Evolutionary conservation across 1,284 basidiomycete species (phyloP), one percentile per base, ranked within the genome.

Genomic region (Gomphus bonarii): DNA sequence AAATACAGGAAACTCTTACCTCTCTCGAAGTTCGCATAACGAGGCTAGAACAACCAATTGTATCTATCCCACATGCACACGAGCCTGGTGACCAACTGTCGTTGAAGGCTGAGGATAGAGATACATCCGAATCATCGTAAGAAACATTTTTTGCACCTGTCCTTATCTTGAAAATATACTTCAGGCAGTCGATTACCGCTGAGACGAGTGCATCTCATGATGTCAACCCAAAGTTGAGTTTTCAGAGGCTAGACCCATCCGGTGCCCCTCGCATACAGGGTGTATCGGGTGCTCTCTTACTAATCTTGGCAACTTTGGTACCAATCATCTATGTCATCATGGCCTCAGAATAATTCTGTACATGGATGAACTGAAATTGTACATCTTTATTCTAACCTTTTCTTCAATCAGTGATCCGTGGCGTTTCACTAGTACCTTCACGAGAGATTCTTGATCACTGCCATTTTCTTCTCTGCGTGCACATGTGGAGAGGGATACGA

Each of bases 291-390:
- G 55, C 55, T 3, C 14, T 57, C 2, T 38, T 51, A 14, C 20
- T 57, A n/a, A 50, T 57, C 12, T 33, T 42, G 28, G 48, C 22
- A 10, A 11, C 47, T n/a, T 38, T 57, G 31, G 43, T 57, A 25
- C 55, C 46, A 16, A 12, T 48, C 30, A 1, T 48, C 6, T 10
- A 6, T 8, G 14, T 14, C 10, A 3, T 48, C 8, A 7, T 43
- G n/a, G n/a, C n/a, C n/a, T n/a, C n/a, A n/a, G n/a, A n/a, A 12
- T 43, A 43, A 3, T 20, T 22, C 31, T 43, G 42, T 20, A 43
- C 20, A 7, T 40, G 38, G n/a, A 22, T 20, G 9, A 43, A 18
- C 18, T 20, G 20, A 43, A 18, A 43, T 4, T 33, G 31, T 4
- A 5, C 31, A 5, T 10, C 4, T 4, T 33, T 4, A 5, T 33